Percentiles rank a stretch among this genome's conserved stretches.
Evolutionary conservation across 306 rosid genomes (phyloP).

Genomic region (Prunus kanzakura): DNA sequence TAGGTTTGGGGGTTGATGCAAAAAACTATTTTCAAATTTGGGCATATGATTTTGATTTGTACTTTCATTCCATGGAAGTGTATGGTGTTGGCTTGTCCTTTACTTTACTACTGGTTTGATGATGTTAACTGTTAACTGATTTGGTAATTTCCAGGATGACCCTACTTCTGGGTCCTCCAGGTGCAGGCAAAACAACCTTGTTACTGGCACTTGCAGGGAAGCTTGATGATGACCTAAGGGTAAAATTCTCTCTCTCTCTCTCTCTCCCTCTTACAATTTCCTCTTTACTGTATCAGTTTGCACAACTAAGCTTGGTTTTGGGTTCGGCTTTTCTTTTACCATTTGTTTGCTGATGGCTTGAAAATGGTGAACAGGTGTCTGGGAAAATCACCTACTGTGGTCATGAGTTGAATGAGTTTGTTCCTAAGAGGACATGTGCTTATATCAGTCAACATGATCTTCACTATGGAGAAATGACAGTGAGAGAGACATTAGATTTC

Average conservation of each 20-base stretch:
- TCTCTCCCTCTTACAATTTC: background rate
- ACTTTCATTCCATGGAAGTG: background rate
- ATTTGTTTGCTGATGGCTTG: background rate
- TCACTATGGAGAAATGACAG: constrained; percentile 89
- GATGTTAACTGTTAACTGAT: background rate
- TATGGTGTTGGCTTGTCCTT: background rate
- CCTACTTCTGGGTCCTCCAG: constrained; percentile 82
- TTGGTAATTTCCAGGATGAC: constrained; percentile 48
- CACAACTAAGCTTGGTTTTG: background rate
- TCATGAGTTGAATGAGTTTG: constrained; percentile 62
- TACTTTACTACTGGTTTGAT: background rate
- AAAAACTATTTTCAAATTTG: background rate
- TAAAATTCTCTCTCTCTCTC: constrained; percentile 10
- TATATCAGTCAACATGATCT: constrained; percentile 80
- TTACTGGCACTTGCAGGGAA: constrained; percentile 76
- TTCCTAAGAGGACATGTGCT: constrained; percentile 82
- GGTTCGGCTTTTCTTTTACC: background rate
- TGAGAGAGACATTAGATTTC: constrained; percentile 81
- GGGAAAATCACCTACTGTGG: constrained; percentile 84
- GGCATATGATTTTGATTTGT: background rate
- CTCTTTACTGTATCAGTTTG: background rate
- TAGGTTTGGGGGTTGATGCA: background rate
- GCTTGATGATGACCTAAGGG: constrained; percentile 58
- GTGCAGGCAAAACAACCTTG: constrained; percentile 80
- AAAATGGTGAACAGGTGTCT: constrained; percentile 35